These are phyloP conservation scores for Halophytophthora polymorphica DNA, from an alignment of 352 stramenopile species.

Conservation along the genomic window DNA sequence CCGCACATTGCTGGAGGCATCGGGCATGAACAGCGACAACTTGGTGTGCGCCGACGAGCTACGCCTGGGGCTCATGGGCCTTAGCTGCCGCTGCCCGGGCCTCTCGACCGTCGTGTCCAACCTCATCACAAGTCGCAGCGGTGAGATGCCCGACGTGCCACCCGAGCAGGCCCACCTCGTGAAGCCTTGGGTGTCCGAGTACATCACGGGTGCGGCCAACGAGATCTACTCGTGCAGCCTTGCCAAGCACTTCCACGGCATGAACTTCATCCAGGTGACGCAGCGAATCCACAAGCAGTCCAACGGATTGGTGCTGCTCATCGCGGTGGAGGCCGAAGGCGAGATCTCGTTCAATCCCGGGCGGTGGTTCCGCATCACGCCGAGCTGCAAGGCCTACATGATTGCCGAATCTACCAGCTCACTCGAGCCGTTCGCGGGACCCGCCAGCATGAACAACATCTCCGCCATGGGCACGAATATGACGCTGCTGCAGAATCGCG, in stretches of 20 bases:
- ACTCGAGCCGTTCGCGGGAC: slow-evolving; percentile 41
- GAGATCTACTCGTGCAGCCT: slow-evolving; percentile 80
- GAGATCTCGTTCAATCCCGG: slow-evolving; percentile 78
- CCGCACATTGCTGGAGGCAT: slow-evolving; percentile 69
- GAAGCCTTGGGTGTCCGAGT: slow-evolving; percentile 70
- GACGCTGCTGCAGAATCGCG: slow-evolving; percentile 27
- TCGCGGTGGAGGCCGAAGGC: slow-evolving; percentile 65
- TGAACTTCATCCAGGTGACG: slow-evolving; percentile 74
- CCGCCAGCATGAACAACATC: slow-evolving; percentile 21
- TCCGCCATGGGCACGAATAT: slow-evolving; percentile 29
- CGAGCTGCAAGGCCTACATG: slow-evolving; percentile 63
- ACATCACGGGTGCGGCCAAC: slow-evolving; percentile 70
- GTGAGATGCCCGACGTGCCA: slow-evolving; percentile 25
- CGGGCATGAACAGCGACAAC: slow-evolving; percentile 63
- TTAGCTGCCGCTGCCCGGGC: slow-evolving; percentile 78
- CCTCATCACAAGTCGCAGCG: slow-evolving; percentile 73
- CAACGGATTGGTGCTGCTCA: slow-evolving; percentile 66
- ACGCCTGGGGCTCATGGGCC: slow-evolving; percentile 78
- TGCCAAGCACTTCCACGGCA: slow-evolving; percentile 48
- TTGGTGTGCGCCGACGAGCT: slow-evolving; percentile 81
- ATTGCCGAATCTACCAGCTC: slow-evolving; percentile 70
- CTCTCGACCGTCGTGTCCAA: slow-evolving; percentile 85
- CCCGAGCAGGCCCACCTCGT: slow-evolving; percentile 14
- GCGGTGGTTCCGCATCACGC: slow-evolving; percentile 45
- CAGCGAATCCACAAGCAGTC: slow-evolving; percentile 71